A percentile compares a stretch with the other conserved stretches of the same genome.
phyloP scores from a whole-genome alignment of 805 yeast species.

The Candida pseudoglaebosa region DNA sequence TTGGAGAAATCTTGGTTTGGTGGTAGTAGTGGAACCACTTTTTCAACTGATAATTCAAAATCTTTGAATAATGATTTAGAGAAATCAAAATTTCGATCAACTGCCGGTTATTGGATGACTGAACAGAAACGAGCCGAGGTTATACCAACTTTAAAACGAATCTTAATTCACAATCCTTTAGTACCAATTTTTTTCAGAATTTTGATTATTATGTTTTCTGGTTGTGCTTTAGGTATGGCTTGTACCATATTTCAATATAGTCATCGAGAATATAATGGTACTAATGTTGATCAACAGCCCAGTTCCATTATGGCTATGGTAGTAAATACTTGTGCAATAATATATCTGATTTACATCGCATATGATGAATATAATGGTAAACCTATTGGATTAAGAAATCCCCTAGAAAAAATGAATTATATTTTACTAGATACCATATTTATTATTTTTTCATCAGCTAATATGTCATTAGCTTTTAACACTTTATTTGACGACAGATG shows the following conservation, averaged over 20 bases:
- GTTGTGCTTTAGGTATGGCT: conserved; percentile 72
- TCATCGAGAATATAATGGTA: conserved; percentile 26
- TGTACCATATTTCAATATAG: conserved; percentile 48
- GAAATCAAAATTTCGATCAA: conserved; percentile 39
- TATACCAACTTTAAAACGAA: conserved; percentile 55
- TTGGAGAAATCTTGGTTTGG: conserved; percentile 1
- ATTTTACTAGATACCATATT: conserved; percentile 80
- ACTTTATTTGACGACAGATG: conserved; percentile 76
- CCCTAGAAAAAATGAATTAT: conserved; percentile 76
- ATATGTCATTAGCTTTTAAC: conserved; percentile 79
- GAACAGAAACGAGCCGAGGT: conserved; percentile 58
- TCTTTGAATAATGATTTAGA: conserved; percentile 15
- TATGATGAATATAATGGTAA: conserved; percentile 89
- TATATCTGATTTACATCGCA: conserved; percentile 76
- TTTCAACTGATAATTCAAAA: conserved; percentile 27
- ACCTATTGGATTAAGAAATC: conserved; percentile 86
- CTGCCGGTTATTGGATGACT: conserved; percentile 69
- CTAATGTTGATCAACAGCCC: conserved; percentile 64
- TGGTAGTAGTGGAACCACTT: neutral
- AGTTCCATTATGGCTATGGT: conserved; percentile 90
- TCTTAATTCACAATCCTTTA: conserved; percentile 71
- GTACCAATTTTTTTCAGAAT: conserved; percentile 72
- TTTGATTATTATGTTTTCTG: conserved; percentile 46
- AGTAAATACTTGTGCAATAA: conserved; percentile 74
- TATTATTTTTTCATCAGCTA: conserved; percentile 86